Conservation (phyloP, 2,329 filamentous ascomycete species). For the Orbilia oligospora region DNA sequence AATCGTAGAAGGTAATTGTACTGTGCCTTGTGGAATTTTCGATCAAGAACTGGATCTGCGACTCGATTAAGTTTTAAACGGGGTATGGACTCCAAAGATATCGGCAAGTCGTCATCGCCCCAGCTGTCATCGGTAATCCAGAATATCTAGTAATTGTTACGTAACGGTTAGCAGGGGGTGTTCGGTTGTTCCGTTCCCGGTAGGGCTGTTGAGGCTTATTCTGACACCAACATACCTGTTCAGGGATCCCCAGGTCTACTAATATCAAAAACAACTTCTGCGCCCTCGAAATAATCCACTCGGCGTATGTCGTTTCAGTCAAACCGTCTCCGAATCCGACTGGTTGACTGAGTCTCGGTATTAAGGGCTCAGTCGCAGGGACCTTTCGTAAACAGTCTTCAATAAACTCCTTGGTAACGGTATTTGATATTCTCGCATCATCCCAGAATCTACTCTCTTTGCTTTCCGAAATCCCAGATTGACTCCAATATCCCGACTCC, state of each 20-base stretch:
- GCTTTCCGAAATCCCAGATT: slow-evolving; percentile 42
- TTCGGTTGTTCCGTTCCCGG: neutral
- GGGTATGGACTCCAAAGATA: slow-evolving; percentile 76
- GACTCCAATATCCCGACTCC: slow-evolving; percentile 35
- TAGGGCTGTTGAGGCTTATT: slow-evolving; percentile 30
- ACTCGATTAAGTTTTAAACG: slow-evolving; percentile 74
- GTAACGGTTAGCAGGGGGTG: slow-evolving; percentile 50
- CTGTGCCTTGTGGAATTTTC: slow-evolving; percentile 79
- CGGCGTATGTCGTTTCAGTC: slow-evolving; percentile 82
- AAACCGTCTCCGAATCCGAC: slow-evolving; percentile 78
- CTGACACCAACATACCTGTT: slow-evolving; percentile 67
- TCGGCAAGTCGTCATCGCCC: slow-evolving; percentile 82
- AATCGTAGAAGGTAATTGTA: slow-evolving; percentile 79
- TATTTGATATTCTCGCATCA: slow-evolving; percentile 40
- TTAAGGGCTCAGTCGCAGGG: slow-evolving; percentile 31
- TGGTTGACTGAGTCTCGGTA: slow-evolving; percentile 72
- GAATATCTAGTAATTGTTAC: slow-evolving; percentile 73
- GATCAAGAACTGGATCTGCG: slow-evolving; percentile 76
- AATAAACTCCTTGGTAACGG: slow-evolving; percentile 53
- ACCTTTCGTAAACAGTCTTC: slow-evolving; percentile 41
- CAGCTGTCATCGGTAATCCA: slow-evolving; percentile 81
- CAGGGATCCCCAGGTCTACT: slow-evolving; percentile 77
- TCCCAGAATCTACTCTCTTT: slow-evolving; percentile 57
- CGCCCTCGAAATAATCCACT: slow-evolving; percentile 80
- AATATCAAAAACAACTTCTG: slow-evolving; percentile 80